Base-by-base conservation (phyloP, 2,329 filamentous ascomycete genomes). In the Botryosphaeria dothidea region DNA sequence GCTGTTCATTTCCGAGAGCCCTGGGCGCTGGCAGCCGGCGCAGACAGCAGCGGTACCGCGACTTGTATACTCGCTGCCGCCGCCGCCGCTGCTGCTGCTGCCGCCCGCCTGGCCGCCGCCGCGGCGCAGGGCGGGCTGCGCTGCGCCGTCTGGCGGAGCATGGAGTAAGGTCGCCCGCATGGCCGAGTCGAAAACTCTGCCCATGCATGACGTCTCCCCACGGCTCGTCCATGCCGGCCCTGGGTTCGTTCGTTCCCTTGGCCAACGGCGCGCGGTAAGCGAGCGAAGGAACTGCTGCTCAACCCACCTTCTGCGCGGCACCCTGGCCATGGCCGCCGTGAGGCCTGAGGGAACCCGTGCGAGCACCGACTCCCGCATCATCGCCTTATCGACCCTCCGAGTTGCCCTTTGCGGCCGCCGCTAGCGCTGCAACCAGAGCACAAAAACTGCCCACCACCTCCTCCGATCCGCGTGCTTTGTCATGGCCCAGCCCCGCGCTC, bases 151-250 rank as follows among this genome's bases (percentile, higher is more conserved):
- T 43, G 38, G 13, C n/a, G 38, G 9, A 17, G 38, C 11, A 15
- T 5, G 38, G 9, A 15, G 38, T 7, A 7, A 25, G 13, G 23
- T 19, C 15, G 27, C 29, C 27, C 43, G 41, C 27, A 15, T 4
- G 56, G 38, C 56, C 56, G 41, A 48, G 56, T 60, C 56, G 56
- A 63, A 61, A 64, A 64, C 36, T 64, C 61, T 64, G 49, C 61
- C 46, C 58, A 52, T 64, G 61, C 41, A 64, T 64, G 61, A 64
- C 61, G 61, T 64, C 51, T 64, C 48, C n/a, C 51, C 38, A 34
- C 49, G 60, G 60, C 57, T 61, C 21, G 52, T 21, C 31, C 31
- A 48, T n/a, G 45, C 45, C 45, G 45, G 45, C 45, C 19, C 38
- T 41, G 9, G 11, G 11, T 13, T 41, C 11, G 38, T 11, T 19